Evolutionary conservation across 1,284 basidiomycete genomes (phyloP).

Genomic region (Thelephora terrestris): DNA sequence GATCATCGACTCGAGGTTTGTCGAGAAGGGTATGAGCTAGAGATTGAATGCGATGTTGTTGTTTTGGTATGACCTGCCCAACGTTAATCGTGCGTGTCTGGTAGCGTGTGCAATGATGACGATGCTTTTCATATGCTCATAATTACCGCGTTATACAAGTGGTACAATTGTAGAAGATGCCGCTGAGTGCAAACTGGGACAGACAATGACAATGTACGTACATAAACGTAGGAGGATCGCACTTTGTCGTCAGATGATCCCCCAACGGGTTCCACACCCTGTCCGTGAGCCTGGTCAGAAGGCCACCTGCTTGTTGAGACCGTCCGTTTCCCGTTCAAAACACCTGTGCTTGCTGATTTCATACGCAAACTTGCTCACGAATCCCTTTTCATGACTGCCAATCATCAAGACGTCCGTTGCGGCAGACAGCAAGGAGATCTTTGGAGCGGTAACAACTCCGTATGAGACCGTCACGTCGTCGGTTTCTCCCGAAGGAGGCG

Average conservation of each 20-base stretch:
- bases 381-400: constrained; percentile 35
- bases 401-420: constrained; percentile 34
- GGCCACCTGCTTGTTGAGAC: constrained; percentile 43
- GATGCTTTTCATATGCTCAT: no score
- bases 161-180: no score
- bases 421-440: constrained; percentile 31
- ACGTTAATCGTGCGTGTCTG: no score
- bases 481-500: constrained; percentile 19
- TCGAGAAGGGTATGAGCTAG: constrained; percentile 36
- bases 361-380: constrained; percentile 47
- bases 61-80: constrained; percentile 9
- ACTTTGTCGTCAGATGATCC: no score
- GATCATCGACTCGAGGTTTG: constrained; percentile 36
- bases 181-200: no score
- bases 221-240: no score
- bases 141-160: no score
- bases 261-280: no score
- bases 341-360: constrained; percentile 56
- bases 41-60: constrained; percentile 39
- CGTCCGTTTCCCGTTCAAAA: constrained; percentile 49
- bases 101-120: no score
- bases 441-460: constrained; percentile 50
- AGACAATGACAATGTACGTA: no score
- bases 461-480: constrained; percentile 41
- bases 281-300: constrained; percentile 27